Percentiles rank a stretch among this genome's conserved stretches.
Evolutionary conservation across 345 rosid genomes (phyloP).

Genomic region (Eucalyptus marginata): DNA sequence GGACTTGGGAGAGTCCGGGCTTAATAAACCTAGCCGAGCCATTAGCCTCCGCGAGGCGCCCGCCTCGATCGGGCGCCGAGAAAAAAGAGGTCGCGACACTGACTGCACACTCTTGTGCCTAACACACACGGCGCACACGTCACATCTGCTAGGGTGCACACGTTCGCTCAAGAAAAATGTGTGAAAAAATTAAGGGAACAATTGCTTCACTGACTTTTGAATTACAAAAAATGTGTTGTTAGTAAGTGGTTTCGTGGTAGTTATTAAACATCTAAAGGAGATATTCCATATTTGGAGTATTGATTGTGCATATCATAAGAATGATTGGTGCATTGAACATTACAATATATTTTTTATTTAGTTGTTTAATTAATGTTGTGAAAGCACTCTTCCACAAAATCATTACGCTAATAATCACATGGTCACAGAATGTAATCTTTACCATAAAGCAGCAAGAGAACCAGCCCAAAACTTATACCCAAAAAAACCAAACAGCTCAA

Average conservation of each 20-base stretch:
- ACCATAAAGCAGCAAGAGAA: no score
- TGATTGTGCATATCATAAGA: background rate
- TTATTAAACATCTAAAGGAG: background rate
- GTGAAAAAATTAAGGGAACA: background rate
- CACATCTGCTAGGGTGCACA: background rate
- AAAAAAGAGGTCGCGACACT: no score
- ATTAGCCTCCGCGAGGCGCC: no score
- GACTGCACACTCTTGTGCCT: background rate
- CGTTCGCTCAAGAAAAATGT: background rate
- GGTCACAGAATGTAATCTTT: no score
- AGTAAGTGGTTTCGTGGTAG: background rate
- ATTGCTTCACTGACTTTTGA: background rate
- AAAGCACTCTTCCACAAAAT: background rate
- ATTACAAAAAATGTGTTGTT: background rate
- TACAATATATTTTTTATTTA: background rate
- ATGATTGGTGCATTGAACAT: background rate
- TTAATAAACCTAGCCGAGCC: no score
- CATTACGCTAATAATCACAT: no score
- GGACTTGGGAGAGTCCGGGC: no score
- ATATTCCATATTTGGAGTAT: background rate
- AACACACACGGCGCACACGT: no score
- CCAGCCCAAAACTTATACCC: no score
- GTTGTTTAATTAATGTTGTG: background rate
- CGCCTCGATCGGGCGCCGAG: no score
- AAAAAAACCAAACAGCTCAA: no score